Evolutionary conservation across 768 basidiomycete genomes (phyloP).

Genomic region (Calocera cornea): DNA sequence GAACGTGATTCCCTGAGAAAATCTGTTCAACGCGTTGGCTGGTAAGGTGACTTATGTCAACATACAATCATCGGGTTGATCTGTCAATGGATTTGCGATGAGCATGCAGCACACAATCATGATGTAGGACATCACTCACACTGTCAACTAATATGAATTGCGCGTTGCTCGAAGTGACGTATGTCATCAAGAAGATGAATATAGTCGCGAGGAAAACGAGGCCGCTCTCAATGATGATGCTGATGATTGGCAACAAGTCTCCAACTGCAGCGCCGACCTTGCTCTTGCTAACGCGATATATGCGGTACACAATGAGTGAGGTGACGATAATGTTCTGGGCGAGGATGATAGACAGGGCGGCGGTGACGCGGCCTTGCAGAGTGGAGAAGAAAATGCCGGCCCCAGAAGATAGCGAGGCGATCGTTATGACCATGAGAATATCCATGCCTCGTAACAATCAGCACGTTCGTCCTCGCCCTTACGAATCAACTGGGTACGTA

Average conservation of each 20-base stretch:
- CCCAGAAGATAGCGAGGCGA: background rate
- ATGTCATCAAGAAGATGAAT: conserved; percentile 24
- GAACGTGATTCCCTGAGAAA: background rate
- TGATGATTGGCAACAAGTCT: conserved; percentile 24
- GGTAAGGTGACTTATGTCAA: background rate
- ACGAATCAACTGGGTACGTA: background rate
- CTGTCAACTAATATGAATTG: conserved; percentile 29
- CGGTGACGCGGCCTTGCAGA: conserved; percentile 27
- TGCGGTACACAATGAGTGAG: conserved; percentile 24
- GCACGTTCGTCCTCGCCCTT: background rate
- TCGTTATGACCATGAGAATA: background rate
- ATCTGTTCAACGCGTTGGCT: background rate
- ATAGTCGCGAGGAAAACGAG: conserved; percentile 28
- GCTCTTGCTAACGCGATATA: conserved; percentile 25
- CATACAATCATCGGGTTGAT: background rate
- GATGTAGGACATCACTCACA: conserved; percentile 18
- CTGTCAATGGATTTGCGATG: background rate
- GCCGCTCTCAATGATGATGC: conserved; percentile 29
- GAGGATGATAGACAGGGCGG: conserved; percentile 30
- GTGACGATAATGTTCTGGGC: conserved; percentile 30
- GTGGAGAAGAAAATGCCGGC: conserved; percentile 23
- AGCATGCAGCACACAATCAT: background rate
- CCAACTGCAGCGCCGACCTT: conserved; percentile 8
- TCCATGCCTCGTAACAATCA: background rate
- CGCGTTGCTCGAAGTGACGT: conserved; percentile 26